Conservation (phyloP, 2,329 filamentous ascomycete genomes). For the Stemphylium vesicarium region DNA sequence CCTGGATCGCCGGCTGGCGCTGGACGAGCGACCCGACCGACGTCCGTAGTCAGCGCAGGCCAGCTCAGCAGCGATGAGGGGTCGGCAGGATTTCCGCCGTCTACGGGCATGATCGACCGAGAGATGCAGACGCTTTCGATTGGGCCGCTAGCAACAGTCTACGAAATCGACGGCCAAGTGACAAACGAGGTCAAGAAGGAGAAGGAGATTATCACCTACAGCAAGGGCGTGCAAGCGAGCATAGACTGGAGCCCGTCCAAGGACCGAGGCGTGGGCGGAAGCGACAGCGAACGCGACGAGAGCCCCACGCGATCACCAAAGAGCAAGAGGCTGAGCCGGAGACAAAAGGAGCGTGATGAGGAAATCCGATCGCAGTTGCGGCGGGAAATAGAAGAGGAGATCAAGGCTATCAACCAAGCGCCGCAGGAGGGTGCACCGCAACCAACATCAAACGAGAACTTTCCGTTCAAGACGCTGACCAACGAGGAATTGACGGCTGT, state of each 20-base stretch:
- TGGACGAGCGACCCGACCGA: slow-evolving; percentile 73
- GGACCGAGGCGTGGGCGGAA: slow-evolving; percentile 60
- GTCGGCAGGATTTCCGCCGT: slow-evolving; percentile 31
- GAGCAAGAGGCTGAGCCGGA: slow-evolving; percentile 77
- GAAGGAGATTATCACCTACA: slow-evolving; percentile 88
- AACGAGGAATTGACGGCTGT: slow-evolving; percentile 88
- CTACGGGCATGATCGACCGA: slow-evolving; percentile 42
- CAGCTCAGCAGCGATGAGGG: slow-evolving; percentile 74
- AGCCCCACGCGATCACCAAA: slow-evolving; percentile 59
- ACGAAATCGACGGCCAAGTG: slow-evolving; percentile 78
- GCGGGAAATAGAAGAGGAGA: slow-evolving; percentile 90
- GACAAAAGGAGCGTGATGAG: slow-evolving; percentile 83
- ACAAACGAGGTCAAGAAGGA: slow-evolving; percentile 71
- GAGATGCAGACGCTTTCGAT: slow-evolving; percentile 75
- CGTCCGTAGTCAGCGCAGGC: slow-evolving; percentile 82
- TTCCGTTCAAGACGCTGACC: slow-evolving; percentile 79
- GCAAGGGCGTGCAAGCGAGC: slow-evolving; percentile 92
- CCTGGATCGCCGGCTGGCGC: slow-evolving; percentile 56
- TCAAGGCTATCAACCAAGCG: slow-evolving; percentile 68
- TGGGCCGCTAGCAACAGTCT: slow-evolving; percentile 75
- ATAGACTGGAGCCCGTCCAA: slow-evolving; percentile 70
- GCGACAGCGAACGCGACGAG: slow-evolving; percentile 67
- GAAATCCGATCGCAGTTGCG: slow-evolving; percentile 84
- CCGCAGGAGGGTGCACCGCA: slow-evolving; percentile 50
- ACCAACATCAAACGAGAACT: slow-evolving; percentile 60